Base-by-base conservation (phyloP, 2,329 filamentous ascomycete genomes). In the Hirsutella rhossiliensis region DNA sequence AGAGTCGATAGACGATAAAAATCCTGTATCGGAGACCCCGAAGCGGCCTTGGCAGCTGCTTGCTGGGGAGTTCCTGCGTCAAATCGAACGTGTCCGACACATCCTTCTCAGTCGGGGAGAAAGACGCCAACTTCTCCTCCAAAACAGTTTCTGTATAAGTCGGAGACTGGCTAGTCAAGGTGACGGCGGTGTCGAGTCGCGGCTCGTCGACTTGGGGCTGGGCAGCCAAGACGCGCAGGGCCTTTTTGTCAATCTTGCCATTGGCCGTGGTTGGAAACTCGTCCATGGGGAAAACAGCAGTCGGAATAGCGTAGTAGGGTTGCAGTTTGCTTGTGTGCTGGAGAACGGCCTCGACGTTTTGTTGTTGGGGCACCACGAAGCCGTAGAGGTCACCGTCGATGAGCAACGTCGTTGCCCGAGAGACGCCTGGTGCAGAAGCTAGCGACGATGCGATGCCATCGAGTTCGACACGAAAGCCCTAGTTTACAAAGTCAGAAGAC, bases 391-490 rank as follows among this genome's bases (percentile, higher is more conserved):
- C 55, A 6, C 63, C 64, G 40, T 70, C 62, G 36, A 75, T 62
- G 28, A 73, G 55, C 34, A 76, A 55, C 6, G 67, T 66, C 27
- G 67, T 67, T 3, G 68, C 73, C 49, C 67, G 68, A 43, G 57
- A 64, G 29, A 78, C 65, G 2, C 63, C 65, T 0, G 67, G 61
- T 19, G 65, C 66, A 36, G 64, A 61, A 49, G 66, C 67, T 44
- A 75, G 62, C 12, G 69, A 67, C 17, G 67, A 59, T 2, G 74
- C 66, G 27, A 80, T 68, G 31, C 75, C 73, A 44, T 78, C 75
- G 11, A 80, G 68, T 55, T 80, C 75, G 40, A 80, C 72, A 20
- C 76, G 72, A 54, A 79, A 78, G 7, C 76, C 75, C 66, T 64
- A 43, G 42, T 17, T 19, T 9, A 15, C 15, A 12, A 5, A 36